Conservation (phyloP, 352 stramenopile species). For the Pseudoperonospora humuli region DNA sequence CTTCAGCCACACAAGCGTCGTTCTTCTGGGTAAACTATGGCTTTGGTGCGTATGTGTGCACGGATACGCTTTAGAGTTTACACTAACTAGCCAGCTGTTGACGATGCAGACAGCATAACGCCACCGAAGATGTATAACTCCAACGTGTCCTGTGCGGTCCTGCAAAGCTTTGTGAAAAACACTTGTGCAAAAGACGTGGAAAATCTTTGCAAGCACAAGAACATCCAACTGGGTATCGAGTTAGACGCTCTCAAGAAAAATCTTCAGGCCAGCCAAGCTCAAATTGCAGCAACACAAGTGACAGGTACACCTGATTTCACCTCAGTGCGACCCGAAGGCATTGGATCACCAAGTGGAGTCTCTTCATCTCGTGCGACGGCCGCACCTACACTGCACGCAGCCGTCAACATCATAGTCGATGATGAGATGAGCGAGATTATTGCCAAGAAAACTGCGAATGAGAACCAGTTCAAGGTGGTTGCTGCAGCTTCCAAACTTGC, state of each 20-base stretch:
- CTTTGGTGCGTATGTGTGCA: constrained; percentile 37
- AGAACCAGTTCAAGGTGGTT: constrained; percentile 49
- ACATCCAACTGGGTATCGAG: constrained; percentile 67
- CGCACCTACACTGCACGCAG: constrained; percentile 9
- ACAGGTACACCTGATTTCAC: constrained; percentile 1
- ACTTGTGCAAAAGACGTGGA: constrained; percentile 59
- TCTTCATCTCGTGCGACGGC: constrained; percentile 11
- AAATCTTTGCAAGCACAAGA: constrained; percentile 68
- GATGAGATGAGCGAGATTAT: constrained; percentile 18
- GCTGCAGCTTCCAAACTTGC: constrained; percentile 32
- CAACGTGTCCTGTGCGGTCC: constrained; percentile 60
- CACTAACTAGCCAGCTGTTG: not conserved
- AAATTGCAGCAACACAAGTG: constrained; percentile 4
- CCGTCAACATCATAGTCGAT: constrained; percentile 3
- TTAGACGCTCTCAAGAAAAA: constrained; percentile 47
- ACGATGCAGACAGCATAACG: constrained; percentile 32
- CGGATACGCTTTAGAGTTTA: not conserved
- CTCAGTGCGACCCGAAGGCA: constrained; percentile 1
- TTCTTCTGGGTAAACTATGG: constrained; percentile 82
- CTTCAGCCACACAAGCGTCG: constrained; percentile 10
- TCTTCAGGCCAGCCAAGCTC: constrained; percentile 7
- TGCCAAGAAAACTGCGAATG: constrained; percentile 31
- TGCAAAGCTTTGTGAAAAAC: constrained; percentile 64
- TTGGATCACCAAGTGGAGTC: constrained; percentile 10
- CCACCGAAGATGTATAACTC: constrained; percentile 70